Evolutionary conservation across 768 basidiomycete species (phyloP).

Genomic region (Scleroderma bovista): DNA sequence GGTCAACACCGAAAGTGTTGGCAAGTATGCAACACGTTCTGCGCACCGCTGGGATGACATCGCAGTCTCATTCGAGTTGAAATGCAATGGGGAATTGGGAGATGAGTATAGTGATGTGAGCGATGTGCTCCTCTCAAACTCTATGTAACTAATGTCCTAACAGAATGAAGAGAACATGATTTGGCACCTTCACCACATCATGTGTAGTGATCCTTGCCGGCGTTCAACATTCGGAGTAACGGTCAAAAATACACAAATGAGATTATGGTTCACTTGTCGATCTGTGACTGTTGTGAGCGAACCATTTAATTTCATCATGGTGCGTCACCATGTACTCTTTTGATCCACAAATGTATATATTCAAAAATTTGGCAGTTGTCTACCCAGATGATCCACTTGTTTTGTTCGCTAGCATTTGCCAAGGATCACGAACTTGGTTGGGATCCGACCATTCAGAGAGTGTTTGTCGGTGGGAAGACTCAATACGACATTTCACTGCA

Average conservation of each 20-base stretch:
- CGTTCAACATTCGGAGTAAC: constrained; percentile 21
- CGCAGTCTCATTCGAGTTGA: constrained; percentile 1
- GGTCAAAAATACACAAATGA: constrained; percentile 16
- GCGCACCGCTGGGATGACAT: constrained; percentile 39
- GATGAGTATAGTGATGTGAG: neutral
- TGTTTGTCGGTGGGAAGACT: neutral
- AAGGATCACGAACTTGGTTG: neutral
- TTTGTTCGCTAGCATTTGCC: neutral
- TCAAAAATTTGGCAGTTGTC: neutral
- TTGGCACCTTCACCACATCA: constrained; percentile 17
- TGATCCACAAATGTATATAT: neutral
- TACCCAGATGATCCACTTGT: neutral
- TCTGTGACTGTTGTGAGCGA: constrained; percentile 12
- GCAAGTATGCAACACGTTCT: constrained; percentile 4
- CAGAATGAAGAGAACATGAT: constrained; percentile 10
- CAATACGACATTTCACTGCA: neutral
- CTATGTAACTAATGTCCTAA: no score
- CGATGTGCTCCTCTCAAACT: neutral
- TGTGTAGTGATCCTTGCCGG: constrained; percentile 21
- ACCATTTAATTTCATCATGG: constrained; percentile 12
- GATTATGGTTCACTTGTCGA: constrained; percentile 25
- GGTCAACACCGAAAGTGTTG: neutral
- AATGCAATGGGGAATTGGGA: neutral
- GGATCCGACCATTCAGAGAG: neutral
- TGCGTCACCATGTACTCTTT: neutral